phyloP scores from a whole-genome alignment of 352 stramenopile genomes.

The Globisporangium spinosum region DNA sequence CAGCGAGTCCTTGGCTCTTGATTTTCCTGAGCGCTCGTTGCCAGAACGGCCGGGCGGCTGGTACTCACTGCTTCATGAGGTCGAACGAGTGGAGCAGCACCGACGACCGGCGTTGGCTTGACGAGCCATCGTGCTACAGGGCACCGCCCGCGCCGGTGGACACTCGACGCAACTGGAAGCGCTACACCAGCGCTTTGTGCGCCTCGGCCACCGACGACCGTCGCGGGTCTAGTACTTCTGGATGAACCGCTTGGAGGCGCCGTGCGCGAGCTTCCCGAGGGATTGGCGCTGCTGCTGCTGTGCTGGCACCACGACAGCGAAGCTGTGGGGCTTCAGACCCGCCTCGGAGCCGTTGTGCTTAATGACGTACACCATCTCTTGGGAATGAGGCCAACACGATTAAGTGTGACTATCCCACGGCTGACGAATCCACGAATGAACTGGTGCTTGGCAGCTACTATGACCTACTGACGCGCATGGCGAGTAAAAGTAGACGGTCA shows the following conservation, averaged over 20 bases:
- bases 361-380: not conserved
- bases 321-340: not conserved
- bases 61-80: not conserved
- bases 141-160: not conserved
- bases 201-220: not conserved
- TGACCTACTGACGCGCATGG: no score
- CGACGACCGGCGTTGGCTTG: not conserved
- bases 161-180: conserved; percentile 4
- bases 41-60: not conserved
- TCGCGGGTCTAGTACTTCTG: not conserved
- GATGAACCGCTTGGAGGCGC: not conserved
- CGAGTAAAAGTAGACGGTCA: no score
- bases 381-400: not conserved
- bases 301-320: not conserved
- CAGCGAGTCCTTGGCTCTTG: not conserved
- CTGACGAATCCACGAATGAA: not conserved
- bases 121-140: not conserved
- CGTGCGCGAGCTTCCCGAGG: not conserved
- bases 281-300: not conserved
- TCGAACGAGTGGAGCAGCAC: not conserved
- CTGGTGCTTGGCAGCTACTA: not conserved
- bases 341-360: not conserved
- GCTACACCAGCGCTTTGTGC: not conserved
- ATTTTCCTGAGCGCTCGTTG: not conserved
- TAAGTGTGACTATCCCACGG: not conserved